These are phyloP conservation scores for Wickerhamomyces bovis DNA, from an alignment of 805 yeast genomes.

Conservation along the genomic window DNA sequence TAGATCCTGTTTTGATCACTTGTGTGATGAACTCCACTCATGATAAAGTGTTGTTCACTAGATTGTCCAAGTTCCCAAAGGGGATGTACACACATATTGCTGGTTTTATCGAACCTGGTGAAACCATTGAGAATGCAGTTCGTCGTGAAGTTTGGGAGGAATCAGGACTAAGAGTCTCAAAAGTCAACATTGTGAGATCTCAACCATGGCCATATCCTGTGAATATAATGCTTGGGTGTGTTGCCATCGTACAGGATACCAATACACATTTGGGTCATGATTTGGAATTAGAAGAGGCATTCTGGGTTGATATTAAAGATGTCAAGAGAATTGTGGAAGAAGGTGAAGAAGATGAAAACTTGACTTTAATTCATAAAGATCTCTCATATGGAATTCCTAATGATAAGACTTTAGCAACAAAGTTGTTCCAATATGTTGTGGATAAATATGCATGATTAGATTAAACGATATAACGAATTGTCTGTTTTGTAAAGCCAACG, in stretches of 20 bases:
- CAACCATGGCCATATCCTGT: conserved; percentile 99
- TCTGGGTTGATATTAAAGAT: conserved; percentile 66
- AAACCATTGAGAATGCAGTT: conserved; percentile 83
- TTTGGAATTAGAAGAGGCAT: conserved; percentile 76
- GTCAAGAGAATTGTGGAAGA: conserved; percentile 35
- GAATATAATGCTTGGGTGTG: conserved; percentile 88
- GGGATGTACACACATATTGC: conserved; percentile 81
- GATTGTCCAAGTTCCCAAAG: conserved; percentile 47
- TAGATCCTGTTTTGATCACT: conserved; percentile 83
- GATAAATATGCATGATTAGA: conserved; percentile 6
- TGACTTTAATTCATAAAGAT: conserved; percentile 11
- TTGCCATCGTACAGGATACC: conserved; percentile 59
- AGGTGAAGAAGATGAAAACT: conserved; percentile 19
- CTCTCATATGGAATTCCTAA: conserved; percentile 19
- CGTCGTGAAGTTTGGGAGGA: conserved; percentile 92
- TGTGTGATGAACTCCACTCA: conserved; percentile 64
- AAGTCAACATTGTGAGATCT: conserved; percentile 58
- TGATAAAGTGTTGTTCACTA: conserved; percentile 61
- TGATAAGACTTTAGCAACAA: conserved; percentile 22
- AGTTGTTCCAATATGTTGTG: conserved; percentile 20
- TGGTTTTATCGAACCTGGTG: conserved; percentile 95
- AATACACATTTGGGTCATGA: conserved; percentile 72
- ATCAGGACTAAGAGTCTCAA: conserved; percentile 59
- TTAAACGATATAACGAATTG: too few species aligned
- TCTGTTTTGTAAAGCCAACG: too few species aligned